Base-by-base conservation (phyloP, 768 basidiomycete genomes). In the Hirschioporus abietinus region DNA sequence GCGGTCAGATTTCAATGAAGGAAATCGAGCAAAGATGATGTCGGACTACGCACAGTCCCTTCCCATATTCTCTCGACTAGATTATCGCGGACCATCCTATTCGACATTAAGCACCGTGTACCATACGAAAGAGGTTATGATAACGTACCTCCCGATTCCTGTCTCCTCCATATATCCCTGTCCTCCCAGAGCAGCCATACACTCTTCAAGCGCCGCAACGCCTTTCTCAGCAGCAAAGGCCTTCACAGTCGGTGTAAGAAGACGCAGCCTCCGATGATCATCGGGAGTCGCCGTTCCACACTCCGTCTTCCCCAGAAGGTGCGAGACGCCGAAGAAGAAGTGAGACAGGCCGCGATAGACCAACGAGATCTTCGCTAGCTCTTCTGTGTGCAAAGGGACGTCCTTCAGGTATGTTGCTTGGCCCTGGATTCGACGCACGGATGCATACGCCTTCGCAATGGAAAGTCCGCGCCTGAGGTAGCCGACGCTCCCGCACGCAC, bases 141-240 rank as follows among this genome's bases (percentile, higher is more conserved):
- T 2, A 12, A 68, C 77, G 66, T 68, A 81, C 78, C 86, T 78
- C 9, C 86, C 89, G 62, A 93, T 85, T 1, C 84, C 86, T 66
- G 85, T 91, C 75, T 93, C 92, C 70, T 90, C 88, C 90, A 93
- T 93, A 71, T 92, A 93, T 0, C 92, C 92, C 62, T 88, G 86
- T 1, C 91, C 91, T 25, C 92, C 91, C 1, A 92, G 76, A 6
- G 86, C 79, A 35, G 85, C 78, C 90, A 93, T 92, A 35, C 88
- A 84, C 70, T 91, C 88, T 67, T 90, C 88, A 79, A 92, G 87
- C 1, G 85, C 88, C 0, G 80, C 72, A 64, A 81, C 82, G 0
- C 86, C 86, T 68, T 86, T 86, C 69, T 89, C 86, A 10, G 90
- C 84, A 10, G 83, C 81, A 72, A 89, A 93, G 0, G 87, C 88